Base-by-base conservation (phyloP, 805 yeast genomes). In the Saccharomycopsis synnaedendra region DNA sequence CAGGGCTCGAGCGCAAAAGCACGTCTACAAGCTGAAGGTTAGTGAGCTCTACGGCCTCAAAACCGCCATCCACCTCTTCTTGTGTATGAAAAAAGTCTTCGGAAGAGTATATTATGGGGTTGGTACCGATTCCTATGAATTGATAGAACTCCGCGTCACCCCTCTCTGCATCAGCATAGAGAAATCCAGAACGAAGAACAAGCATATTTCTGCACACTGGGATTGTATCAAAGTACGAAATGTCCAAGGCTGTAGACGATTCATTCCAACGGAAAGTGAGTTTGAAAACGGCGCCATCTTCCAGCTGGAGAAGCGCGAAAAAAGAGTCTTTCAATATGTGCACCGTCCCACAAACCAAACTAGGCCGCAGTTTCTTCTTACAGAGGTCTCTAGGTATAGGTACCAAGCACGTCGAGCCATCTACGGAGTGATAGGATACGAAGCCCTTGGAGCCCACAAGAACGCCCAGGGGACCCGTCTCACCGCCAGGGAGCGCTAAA, bases 151-250 rank as follows among this genome's bases (percentile, higher is more conserved):
- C 61, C 56, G 81, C 85, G 57, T 82, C 79, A 32, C 82, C 78
- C 48, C 67, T 61, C 49, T 81, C 81, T 5, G 78, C 66, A 52
- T 80, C 79, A 1, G 82, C 83, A 60, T 77, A 85, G 36, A 90
- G 56, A 54, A 78, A 83, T 0, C 97, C 98, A 5, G 84, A 73
- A 54, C 74, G 81, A 53, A 88, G 70, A 39, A 90, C 76, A 38
- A 71, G 66, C 8, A 90, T 56, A 4, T 71, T 59, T 27, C 69
- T 67, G 30, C 84, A 72, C 1, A 72, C 60, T 1, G 88, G 84
- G 35, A 85, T 70, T 0, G 95, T 72, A 58, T 85, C 96, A 62
- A 90, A 89, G 57, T 83, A 88, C 10, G 75, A 68, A 9, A 83
- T 68, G n/a, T 67, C 59, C 6, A 82, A 58, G 5, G 73, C 70